Evolutionary conservation across 2,329 filamentous ascomycete genomes (phyloP).

Genomic region (Pseudocercospora vitis): DNA sequence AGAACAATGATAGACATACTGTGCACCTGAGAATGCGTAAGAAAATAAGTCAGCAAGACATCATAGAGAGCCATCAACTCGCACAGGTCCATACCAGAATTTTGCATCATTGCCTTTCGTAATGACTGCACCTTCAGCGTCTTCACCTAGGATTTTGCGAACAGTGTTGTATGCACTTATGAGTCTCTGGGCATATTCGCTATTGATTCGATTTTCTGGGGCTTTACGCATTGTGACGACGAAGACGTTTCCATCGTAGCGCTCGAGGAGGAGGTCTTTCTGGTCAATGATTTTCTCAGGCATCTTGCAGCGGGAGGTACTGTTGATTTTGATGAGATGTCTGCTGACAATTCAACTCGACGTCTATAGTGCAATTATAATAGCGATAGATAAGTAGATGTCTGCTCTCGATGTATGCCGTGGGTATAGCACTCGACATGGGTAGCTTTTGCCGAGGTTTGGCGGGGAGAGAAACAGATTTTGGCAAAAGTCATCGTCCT

Average conservation of each 20-base stretch:
- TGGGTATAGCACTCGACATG: background rate
- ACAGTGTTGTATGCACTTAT: slow-evolving; percentile 53
- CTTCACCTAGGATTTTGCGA: slow-evolving; percentile 48
- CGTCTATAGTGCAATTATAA: too few relatives aligned
- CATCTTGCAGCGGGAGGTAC: slow-evolving; percentile 11
- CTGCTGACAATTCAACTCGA: too few relatives aligned
- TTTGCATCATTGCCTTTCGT: slow-evolving; percentile 54
- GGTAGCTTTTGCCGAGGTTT: slow-evolving; percentile 8
- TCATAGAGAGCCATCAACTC: background rate
- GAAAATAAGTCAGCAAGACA: slow-evolving; percentile 5
- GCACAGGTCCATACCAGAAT: slow-evolving; percentile 50
- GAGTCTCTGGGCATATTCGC: slow-evolving; percentile 53
- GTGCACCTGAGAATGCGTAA: too few relatives aligned
- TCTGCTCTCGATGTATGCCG: too few relatives aligned
- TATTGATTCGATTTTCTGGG: slow-evolving; percentile 56
- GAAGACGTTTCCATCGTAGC: slow-evolving; percentile 50
- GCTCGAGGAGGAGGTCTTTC: slow-evolving; percentile 47
- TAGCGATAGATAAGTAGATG: too few relatives aligned
- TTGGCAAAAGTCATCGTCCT: background rate
- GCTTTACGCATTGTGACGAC: slow-evolving; percentile 56
- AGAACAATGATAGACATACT: background rate
- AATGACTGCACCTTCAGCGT: slow-evolving; percentile 54
- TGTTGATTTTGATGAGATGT: background rate
- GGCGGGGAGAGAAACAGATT: background rate
- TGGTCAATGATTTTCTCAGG: slow-evolving; percentile 39